These are phyloP conservation scores for Candida sp. DNA, from an alignment of 1,139 yeast genomes.

Conservation along the genomic window DNA sequence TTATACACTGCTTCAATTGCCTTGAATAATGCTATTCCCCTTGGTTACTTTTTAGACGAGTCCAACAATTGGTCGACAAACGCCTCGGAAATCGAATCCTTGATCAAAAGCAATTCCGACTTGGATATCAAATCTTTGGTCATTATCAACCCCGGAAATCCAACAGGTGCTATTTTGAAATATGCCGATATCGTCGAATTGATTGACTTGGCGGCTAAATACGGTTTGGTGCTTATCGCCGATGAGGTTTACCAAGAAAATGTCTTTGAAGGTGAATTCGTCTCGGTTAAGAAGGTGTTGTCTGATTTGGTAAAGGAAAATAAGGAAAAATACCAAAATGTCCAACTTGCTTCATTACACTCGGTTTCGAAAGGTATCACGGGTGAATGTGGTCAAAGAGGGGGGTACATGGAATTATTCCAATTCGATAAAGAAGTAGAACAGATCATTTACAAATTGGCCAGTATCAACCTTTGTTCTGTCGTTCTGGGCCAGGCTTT, in stretches of 20 bases:
- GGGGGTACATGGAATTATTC: conserved; percentile 94
- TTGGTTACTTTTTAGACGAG: conserved; percentile 89
- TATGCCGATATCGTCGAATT: conserved; percentile 66
- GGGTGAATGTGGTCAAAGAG: conserved; percentile 99
- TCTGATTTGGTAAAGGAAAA: conserved; percentile 53
- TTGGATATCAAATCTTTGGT: conserved; percentile 76
- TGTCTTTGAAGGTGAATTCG: conserved; percentile 64
- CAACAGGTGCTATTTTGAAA: conserved; percentile 83
- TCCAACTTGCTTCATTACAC: conserved; percentile 90
- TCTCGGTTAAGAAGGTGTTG: conserved; percentile 68
- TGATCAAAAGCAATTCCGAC: conserved; percentile 41
- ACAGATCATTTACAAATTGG: conserved; percentile 74
- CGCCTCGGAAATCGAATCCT: conserved; percentile 57
- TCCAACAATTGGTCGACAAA: conserved; percentile 79
- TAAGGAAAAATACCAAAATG: conserved; percentile 57
- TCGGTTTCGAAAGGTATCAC: conserved; percentile 96
- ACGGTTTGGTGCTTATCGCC: conserved; percentile 87
- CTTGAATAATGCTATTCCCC: conserved; percentile 72
- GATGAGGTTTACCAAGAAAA: conserved; percentile 98
- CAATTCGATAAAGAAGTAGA: conserved; percentile 73
- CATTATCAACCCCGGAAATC: conserved; percentile 97
- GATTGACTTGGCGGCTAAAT: conserved; percentile 74
- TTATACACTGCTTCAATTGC: conserved; percentile 91
- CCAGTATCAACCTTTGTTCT: conserved; percentile 88
- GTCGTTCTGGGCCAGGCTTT: conserved; percentile 93